Base-by-base conservation (phyloP, 495 filamentous ascomycete genomes). In the Aspergillus mulundensis region DNA sequence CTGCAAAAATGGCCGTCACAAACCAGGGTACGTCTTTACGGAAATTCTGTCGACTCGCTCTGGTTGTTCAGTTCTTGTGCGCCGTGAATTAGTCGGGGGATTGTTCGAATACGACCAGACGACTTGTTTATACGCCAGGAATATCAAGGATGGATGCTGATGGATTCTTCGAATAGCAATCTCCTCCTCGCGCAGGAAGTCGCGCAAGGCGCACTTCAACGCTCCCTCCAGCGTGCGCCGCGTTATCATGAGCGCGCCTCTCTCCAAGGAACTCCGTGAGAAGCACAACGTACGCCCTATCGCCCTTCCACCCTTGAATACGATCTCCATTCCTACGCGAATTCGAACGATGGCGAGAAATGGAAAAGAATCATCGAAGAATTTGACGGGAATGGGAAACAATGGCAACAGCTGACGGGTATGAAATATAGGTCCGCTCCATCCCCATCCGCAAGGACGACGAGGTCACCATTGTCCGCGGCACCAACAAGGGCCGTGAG, bases 381-480 rank as follows among this genome's bases (percentile, higher is more conserved):
- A 18, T 40, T 16, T 18, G 81, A 80, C 79, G 72, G 94, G 97
- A 70, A 81, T 97, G 53, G 90, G 90, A 79, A 85, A 93, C 75
- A 87, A 85, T 70, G 83, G 79, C 69, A 77, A 83, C 63, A 87
- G 70, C 71, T 47, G 69, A 61, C 62, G n/a, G 25, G 18, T 20
- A 32, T 47, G 7, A 32, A 16, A 12, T 44, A 52, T 66, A 96
- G 90, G 91, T 96, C 75, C 92, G 91, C 78, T 87, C 88, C 67
- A 95, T 98, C 70, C 94, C 94, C 69, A 84, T 98, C 83, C 91
- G 94, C 81, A 95, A 95, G 78, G 93, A 96, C 75, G 94, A 99
- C 78, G 90, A 96, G 77, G 91, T 97, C 65, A 75, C 77, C 67
- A 85, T 99, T 67, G 83, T 88, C 65, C 91, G 94, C 53, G 94